These are phyloP conservation scores for Xylariaceae sp. DNA, from an alignment of 2,329 filamentous ascomycete genomes.

Conservation along the genomic window DNA sequence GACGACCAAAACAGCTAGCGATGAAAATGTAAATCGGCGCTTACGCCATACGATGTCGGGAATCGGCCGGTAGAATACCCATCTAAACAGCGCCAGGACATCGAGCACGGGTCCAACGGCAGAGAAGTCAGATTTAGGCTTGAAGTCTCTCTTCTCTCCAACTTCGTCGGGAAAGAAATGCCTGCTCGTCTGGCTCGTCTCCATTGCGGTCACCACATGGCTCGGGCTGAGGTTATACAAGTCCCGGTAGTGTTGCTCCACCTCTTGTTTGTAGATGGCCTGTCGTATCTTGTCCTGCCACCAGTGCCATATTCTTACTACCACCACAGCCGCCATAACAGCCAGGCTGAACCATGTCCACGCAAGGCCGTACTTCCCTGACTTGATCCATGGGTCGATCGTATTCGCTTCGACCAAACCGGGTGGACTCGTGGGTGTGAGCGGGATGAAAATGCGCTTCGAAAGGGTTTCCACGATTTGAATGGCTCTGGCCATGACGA, in stretches of 20 bases:
- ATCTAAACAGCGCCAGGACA: conserved; percentile 74
- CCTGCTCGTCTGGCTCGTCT: conserved; percentile 50
- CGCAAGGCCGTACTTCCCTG: conserved; percentile 78
- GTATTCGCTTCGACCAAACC: conserved; percentile 57
- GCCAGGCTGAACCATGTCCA: conserved; percentile 85
- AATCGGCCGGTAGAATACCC: conserved; percentile 82
- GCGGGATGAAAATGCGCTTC: conserved; percentile 55
- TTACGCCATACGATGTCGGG: conserved; percentile 65
- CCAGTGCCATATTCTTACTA: conserved; percentile 75
- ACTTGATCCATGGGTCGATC: conserved; percentile 72
- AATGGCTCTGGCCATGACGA: conserved; percentile 33
- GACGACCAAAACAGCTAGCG: conserved; percentile 64
- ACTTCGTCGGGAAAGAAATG: conserved; percentile 70
- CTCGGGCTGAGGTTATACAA: conserved; percentile 48
- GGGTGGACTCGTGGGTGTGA: conserved; percentile 54
- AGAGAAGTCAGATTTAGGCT: conserved; percentile 66
- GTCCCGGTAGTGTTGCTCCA: conserved; percentile 58
- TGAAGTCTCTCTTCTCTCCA: conserved; percentile 51
- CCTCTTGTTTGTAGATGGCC: conserved; percentile 78
- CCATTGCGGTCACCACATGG: conserved; percentile 40
- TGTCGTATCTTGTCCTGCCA: conserved; percentile 93
- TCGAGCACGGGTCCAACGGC: conserved; percentile 72
- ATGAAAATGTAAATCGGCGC: conserved; percentile 72
- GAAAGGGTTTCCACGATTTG: conserved; percentile 36
- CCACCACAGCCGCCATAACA: conserved; percentile 59